phyloP scores from a whole-genome alignment of 495 filamentous ascomycete species.

The Penicillium crystallinum region DNA sequence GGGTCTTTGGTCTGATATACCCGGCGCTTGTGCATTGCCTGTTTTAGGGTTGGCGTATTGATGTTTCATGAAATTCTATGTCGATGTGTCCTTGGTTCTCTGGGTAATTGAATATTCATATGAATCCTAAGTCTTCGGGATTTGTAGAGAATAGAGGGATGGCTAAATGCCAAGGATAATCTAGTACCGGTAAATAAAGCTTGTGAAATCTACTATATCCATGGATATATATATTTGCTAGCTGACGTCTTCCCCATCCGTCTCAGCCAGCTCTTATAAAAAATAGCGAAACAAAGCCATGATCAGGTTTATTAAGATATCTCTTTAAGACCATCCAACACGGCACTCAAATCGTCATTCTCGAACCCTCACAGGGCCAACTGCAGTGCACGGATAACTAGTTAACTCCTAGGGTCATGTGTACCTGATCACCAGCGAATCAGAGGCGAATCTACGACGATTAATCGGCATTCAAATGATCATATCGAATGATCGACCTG shows the following conservation, averaged over 20 bases:
- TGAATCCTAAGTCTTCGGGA: neutral
- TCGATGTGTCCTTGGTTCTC: neutral
- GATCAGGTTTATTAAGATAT: no score
- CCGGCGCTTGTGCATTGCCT: conserved; percentile 22
- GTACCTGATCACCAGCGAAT: neutral
- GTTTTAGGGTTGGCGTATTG: conserved; percentile 14
- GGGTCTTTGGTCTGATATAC: conserved; percentile 25
- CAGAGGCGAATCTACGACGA: neutral
- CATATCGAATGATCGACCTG: neutral
- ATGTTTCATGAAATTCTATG: conserved; percentile 5
- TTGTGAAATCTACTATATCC: no score
- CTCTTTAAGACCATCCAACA: no score
- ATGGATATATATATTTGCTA: no score
- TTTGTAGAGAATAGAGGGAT: neutral
- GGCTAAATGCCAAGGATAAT: no score
- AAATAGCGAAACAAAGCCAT: no score
- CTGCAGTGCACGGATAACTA: neutral
- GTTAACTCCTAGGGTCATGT: neutral
- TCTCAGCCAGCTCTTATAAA: no score
- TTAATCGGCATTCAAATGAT: neutral
- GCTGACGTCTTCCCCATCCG: no score
- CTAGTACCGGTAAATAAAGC: no score
- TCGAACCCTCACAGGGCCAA: neutral
- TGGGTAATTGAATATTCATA: neutral
- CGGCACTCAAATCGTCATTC: no score